Conservation (phyloP, 176 grass and related monocot species). For the Phoenix roebelenii region DNA sequence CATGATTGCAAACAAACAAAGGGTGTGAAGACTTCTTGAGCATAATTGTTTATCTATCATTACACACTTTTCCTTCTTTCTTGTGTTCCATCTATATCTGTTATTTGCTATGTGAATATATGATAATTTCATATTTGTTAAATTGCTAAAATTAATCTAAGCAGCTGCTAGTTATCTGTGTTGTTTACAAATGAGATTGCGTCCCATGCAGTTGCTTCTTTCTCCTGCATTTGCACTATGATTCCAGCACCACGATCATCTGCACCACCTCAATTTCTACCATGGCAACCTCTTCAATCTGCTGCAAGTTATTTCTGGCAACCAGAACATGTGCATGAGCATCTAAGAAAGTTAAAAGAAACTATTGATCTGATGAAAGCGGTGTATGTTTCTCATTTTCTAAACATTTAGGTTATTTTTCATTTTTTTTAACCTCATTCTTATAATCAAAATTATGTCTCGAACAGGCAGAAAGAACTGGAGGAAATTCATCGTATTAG, state of each 20-base stretch:
- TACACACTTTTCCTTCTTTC: too few species aligned
- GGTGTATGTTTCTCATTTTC: slow-evolving; percentile 32
- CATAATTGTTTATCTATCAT: too few species aligned
- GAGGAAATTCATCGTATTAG: slow-evolving; percentile 33
- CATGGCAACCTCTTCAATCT: slow-evolving; percentile 25
- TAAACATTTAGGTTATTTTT: neutral
- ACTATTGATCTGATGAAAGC: slow-evolving; percentile 38
- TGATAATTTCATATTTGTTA: too few species aligned
- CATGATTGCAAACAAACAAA: too few species aligned
- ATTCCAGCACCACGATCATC: neutral
- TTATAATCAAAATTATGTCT: neutral
- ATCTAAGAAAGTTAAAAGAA: slow-evolving; percentile 51
- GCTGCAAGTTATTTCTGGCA: slow-evolving; percentile 39
- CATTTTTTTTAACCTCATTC: neutral
- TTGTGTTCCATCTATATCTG: too few species aligned
- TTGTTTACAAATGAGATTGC: too few species aligned
- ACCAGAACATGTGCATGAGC: slow-evolving; percentile 44
- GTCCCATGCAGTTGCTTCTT: too few species aligned
- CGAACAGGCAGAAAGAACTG: slow-evolving; percentile 55
- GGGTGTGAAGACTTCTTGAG: too few species aligned
- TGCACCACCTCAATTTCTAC: slow-evolving; percentile 11
- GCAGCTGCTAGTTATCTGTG: too few species aligned
- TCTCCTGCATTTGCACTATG: slow-evolving; percentile 5
- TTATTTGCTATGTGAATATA: too few species aligned
- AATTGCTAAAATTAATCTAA: too few species aligned